Conservation (phyloP, 148 eudicot genomes). For the Vaccinium darrowii region DNA sequence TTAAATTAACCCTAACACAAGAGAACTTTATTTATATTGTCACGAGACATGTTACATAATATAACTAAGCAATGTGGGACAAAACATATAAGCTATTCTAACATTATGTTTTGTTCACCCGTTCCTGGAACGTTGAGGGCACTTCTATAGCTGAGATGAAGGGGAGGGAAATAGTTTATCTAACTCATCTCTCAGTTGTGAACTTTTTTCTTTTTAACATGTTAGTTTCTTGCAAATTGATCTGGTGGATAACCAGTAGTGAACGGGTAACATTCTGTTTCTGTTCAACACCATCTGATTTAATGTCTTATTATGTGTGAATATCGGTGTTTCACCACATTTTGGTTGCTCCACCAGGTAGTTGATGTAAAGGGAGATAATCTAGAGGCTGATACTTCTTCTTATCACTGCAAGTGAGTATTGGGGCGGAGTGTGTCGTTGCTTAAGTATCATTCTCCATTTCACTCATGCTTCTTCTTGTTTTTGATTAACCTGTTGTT, state of each 20-base stretch:
- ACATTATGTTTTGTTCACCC: background rate
- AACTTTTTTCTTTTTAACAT: background rate
- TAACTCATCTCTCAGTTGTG: background rate
- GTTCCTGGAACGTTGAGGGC: background rate
- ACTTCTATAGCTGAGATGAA: background rate
- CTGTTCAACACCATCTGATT: background rate
- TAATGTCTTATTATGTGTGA: background rate
- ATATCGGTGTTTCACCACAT: background rate
- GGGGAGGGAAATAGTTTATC: background rate
- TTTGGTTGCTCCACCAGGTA: conserved; percentile 44
- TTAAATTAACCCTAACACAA: no score
- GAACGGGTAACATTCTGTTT: background rate
- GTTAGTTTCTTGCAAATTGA: background rate
- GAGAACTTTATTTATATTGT: no score
- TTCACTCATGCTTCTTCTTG: conserved; percentile 2
- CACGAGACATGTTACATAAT: no score
- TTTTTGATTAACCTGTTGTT: background rate
- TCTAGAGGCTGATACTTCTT: conserved; percentile 78
- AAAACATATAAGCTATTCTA: no score
- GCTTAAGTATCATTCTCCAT: background rate
- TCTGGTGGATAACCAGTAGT: background rate
- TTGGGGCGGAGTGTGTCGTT: background rate
- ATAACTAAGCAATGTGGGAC: no score
- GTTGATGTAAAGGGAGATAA: conserved; percentile 55
- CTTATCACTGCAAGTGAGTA: conserved; percentile 90